Conservation (phyloP, 306 rosid genomes). For the Crataegus laevigata region DNA sequence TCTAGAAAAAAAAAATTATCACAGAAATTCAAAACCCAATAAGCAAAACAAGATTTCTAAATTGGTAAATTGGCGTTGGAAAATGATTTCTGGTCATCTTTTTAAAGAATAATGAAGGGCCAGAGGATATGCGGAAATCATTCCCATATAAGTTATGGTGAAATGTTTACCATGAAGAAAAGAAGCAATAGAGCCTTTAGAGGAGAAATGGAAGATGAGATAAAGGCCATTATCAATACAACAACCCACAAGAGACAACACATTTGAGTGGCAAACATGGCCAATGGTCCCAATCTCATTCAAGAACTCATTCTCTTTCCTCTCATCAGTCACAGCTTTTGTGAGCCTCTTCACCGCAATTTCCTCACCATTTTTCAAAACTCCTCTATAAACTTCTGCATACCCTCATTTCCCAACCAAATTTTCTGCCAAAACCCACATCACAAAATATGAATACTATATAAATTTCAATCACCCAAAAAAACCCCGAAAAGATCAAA, state of each 20-base stretch:
- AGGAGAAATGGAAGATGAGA: conserved; percentile 67
- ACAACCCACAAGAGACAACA: conserved; percentile 69
- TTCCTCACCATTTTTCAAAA: conserved; percentile 46
- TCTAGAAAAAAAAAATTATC: background rate
- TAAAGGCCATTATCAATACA: conserved; percentile 86
- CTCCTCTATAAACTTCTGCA: conserved; percentile 86
- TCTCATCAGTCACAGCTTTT: conserved; percentile 57
- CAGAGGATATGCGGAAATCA: background rate
- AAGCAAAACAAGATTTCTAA: background rate
- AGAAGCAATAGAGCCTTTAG: conserved; percentile 77
- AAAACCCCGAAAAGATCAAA: background rate
- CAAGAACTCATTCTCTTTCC: conserved; percentile 83
- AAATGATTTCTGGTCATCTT: background rate
- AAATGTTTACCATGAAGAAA: conserved; percentile 68
- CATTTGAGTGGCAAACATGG: conserved; percentile 70
- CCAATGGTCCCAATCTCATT: conserved; percentile 95
- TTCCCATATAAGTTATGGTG: background rate
- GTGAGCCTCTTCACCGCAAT: conserved; percentile 88
- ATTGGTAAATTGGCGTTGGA: background rate
- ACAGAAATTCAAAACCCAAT: conserved; percentile 8
- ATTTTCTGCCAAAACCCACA: conserved; percentile 46
- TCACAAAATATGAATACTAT: background rate
- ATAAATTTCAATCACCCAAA: background rate
- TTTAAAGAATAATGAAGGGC: too few relatives aligned
- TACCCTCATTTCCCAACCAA: conserved; percentile 89